phyloP scores from a whole-genome alignment of 345 rosid genomes.

The Eucalyptus rudis region DNA sequence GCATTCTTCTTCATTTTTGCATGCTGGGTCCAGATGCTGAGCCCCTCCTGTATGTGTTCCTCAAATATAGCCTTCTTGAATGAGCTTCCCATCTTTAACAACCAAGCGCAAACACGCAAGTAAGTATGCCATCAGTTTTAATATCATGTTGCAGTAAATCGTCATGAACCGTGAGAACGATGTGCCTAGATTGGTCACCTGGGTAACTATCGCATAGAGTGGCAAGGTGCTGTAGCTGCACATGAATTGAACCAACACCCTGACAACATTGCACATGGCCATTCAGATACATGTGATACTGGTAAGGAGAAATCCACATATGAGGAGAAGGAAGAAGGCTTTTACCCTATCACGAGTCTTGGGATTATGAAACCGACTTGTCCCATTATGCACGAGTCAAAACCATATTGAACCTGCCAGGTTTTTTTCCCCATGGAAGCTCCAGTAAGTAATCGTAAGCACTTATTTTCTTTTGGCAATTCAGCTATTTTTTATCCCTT shows the following conservation, averaged over 20 bases:
- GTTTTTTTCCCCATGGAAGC: neutral
- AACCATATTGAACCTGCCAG: constrained; percentile 56
- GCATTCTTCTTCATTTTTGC: constrained; percentile 41
- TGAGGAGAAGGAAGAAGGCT: neutral
- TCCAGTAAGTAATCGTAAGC: neutral
- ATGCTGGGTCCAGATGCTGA: constrained; percentile 57
- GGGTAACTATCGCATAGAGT: constrained; percentile 74
- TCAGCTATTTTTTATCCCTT: neutral
- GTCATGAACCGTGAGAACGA: neutral
- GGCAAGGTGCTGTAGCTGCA: constrained; percentile 82
- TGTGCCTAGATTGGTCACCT: constrained; percentile 15
- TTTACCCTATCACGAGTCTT: constrained; percentile 67
- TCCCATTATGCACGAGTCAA: constrained; percentile 79
- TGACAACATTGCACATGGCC: neutral
- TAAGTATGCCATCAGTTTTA: neutral
- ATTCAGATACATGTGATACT: neutral
- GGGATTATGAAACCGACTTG: constrained; percentile 32
- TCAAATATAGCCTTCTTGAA: constrained; percentile 67
- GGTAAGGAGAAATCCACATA: neutral
- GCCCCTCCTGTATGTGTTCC: constrained; percentile 47
- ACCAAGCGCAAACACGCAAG: neutral
- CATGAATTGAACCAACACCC: constrained; percentile 55
- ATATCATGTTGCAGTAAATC: neutral
- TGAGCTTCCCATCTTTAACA: constrained; percentile 75
- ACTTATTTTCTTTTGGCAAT: neutral